phyloP scores from a whole-genome alignment of 495 filamentous ascomycete species.

The Xylaria grammica region DNA sequence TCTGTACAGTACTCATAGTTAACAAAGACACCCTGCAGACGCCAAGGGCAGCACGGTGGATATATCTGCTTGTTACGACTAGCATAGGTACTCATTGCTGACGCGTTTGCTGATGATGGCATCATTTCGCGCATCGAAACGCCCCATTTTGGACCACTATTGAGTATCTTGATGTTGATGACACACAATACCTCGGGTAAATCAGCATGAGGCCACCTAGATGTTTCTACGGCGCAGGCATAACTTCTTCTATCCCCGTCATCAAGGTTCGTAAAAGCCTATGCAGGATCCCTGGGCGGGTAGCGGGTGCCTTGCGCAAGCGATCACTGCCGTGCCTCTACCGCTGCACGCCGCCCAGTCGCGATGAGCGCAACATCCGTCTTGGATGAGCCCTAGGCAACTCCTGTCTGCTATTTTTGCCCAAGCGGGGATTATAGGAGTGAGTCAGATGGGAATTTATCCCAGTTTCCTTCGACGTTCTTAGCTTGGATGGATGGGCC shows the following conservation, averaged over 20 bases:
- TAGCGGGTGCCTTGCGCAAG: slow-evolving; percentile 33
- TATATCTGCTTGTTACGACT: neutral
- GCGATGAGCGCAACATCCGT: neutral
- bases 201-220: neutral
- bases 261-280: neutral
- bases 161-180: no score
- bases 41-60: slow-evolving; percentile 13
- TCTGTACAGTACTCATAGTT: neutral
- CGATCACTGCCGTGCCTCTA: slow-evolving; percentile 26
- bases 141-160: neutral
- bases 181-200: neutral
- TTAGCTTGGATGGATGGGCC: slow-evolving; percentile 8
- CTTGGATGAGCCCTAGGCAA: slow-evolving; percentile 9
- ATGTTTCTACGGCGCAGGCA: neutral
- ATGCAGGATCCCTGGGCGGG: slow-evolving; percentile 19
- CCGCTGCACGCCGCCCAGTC: slow-evolving; percentile 23
- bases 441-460: slow-evolving; percentile 30
- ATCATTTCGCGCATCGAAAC: neutral
- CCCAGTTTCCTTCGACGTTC: neutral
- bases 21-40: neutral
- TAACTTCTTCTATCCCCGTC: neutral
- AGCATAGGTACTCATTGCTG: neutral
- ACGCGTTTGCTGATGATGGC: slow-evolving; percentile 12
- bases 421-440: neutral
- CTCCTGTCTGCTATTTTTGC: neutral